Conservation (phyloP, 495 filamentous ascomycete species). For the Podospora anserina region DNA sequence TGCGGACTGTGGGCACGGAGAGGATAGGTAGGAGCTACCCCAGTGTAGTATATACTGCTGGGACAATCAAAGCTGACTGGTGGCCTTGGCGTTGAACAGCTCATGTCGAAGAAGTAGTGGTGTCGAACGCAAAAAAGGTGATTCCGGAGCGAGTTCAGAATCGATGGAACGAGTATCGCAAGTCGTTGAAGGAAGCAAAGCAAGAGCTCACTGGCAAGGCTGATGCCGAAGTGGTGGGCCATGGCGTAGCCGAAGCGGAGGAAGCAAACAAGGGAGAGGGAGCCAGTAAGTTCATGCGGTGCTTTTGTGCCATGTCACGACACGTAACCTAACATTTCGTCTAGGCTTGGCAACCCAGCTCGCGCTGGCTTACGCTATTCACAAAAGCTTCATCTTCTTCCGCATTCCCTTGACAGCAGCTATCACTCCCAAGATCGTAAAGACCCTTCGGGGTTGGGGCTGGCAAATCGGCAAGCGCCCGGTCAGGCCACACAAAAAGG, state of each 20-base stretch:
- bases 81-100: slow-evolving; percentile 29
- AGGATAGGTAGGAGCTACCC: slow-evolving; percentile 58
- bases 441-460: slow-evolving; percentile 78
- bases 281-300: slow-evolving; percentile 49
- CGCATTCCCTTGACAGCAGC: slow-evolving; percentile 86
- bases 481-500: slow-evolving; percentile 12
- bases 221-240: slow-evolving; percentile 41
- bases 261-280: slow-evolving; percentile 43
- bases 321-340: slow-evolving; percentile 4
- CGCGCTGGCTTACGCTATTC: slow-evolving; percentile 91
- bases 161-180: slow-evolving; percentile 42
- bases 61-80: not conserved
- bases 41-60: not conserved
- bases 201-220: slow-evolving; percentile 28
- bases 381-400: slow-evolving; percentile 97
- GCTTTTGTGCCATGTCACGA: not conserved
- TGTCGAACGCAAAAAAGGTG: slow-evolving; percentile 45
- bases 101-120: slow-evolving; percentile 48
- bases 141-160: slow-evolving; percentile 51
- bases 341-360: slow-evolving; percentile 69
- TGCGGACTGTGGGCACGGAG: slow-evolving; percentile 78
- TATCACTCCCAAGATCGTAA: slow-evolving; percentile 87
- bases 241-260: slow-evolving; percentile 54
- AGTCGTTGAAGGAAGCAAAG: slow-evolving; percentile 35
- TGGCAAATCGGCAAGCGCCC: slow-evolving; percentile 55